Evolutionary conservation across 768 basidiomycete genomes (phyloP).

Genomic region (Boletus fagicola): DNA sequence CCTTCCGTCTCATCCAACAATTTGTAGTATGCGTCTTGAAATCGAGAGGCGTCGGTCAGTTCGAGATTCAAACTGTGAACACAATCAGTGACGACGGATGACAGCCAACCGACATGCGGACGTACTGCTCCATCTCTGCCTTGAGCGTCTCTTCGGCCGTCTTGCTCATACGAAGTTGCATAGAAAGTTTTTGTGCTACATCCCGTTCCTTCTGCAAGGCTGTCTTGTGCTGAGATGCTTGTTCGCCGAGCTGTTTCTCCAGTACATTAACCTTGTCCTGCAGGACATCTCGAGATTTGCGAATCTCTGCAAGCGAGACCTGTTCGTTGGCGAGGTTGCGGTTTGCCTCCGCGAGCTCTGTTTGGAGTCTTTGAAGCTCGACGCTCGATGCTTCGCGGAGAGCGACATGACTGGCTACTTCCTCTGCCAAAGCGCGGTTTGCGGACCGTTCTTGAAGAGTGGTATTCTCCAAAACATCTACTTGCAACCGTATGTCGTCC

Average conservation of each 20-base stretch:
- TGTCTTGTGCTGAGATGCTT: constrained; percentile 34
- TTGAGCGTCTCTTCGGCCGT: constrained; percentile 67
- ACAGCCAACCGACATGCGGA: constrained; percentile 6
- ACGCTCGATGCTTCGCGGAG: constrained; percentile 43
- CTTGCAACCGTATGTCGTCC: constrained; percentile 33
- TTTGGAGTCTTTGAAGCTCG: constrained; percentile 40
- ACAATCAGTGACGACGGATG: constrained; percentile 1
- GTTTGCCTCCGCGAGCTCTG: constrained; percentile 34
- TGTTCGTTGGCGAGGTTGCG: constrained; percentile 23
- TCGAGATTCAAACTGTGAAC: constrained; percentile 44
- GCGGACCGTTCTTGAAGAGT: constrained; percentile 17
- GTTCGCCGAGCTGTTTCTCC: constrained; percentile 31
- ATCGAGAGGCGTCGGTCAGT: constrained; percentile 58
- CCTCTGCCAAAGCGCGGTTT: constrained; percentile 25
- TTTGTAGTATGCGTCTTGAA: constrained; percentile 68
- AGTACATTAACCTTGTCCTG: constrained; percentile 26
- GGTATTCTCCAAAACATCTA: constrained; percentile 7
- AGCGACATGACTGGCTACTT: constrained; percentile 42
- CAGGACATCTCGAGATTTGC: constrained; percentile 24
- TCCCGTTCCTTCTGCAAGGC: constrained; percentile 48
- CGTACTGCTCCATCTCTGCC: constrained; percentile 67
- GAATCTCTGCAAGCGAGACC: constrained; percentile 16
- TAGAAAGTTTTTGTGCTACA: constrained; percentile 45
- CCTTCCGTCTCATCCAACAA: constrained; percentile 62
- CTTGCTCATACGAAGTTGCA: constrained; percentile 52